Base-by-base conservation (phyloP, 176 grass and related monocot species). In the Carex kokanica region DNA sequence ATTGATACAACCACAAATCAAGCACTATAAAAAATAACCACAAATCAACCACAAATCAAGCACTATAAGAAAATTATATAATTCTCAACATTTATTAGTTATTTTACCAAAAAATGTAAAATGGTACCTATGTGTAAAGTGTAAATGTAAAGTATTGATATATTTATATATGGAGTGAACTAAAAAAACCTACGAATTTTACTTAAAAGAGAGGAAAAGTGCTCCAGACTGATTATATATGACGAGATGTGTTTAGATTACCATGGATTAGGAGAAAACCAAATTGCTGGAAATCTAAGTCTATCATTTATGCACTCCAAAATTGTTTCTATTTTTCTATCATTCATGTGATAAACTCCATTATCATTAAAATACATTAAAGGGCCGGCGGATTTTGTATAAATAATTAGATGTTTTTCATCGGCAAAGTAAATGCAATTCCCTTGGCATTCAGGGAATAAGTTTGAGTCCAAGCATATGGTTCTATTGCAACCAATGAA, bases 241-340 rank as follows among this genome's bases (percentile, higher is more conserved):
- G 41, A 43, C 10, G 20, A 61, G 1, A 5, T 31, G 23, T 58
- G 14, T 17, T 65, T 65, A 10, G 2, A 15, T 65, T 77, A 77
- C 72, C 72, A 51, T 51, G 8, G 43, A 77, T 77, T 77, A 15
- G 72, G 72, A 49, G 18, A 77, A 24, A 77, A 77, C 72, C 40
- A 77, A 24, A 51, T 51, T 54, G 70, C 6, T 23, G 36, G 32
- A 0, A 74, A 36, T 4, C 10, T 17, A 51, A 51, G 1, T 45
- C 7, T 0, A 54, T 25, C 41, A 54, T 10, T 47, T 51, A 77
- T 20, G 18, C 43, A 3, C 21, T 51, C 11, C 27, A 52, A 24
- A 8, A 68, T 40, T 9, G 23, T 4, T 45, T 77, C 23, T 27
- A 21, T 77, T 77, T 21, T 54, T 54, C 6, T 27, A 51, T 27